Evolutionary conservation across 2,329 filamentous ascomycete species (phyloP).

Genomic region (Diaporthe caulivora): DNA sequence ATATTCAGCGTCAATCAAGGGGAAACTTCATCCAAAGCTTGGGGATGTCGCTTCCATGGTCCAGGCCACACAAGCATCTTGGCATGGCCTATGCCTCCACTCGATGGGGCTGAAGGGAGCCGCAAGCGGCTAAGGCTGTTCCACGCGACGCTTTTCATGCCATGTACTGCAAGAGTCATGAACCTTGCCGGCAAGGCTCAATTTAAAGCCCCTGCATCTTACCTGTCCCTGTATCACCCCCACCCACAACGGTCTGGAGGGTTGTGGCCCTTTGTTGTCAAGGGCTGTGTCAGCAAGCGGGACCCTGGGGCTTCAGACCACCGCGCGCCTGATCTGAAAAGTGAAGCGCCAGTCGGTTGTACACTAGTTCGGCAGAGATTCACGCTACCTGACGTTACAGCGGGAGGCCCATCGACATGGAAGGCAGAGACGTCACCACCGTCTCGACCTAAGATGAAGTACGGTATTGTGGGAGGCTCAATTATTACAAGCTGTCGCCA

Average conservation of each 20-base stretch:
- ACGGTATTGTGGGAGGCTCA: not conserved
- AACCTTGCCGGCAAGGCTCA: conserved; percentile 27
- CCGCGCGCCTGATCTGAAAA: conserved; percentile 28
- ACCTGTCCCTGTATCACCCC: conserved; percentile 7
- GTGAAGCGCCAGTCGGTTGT: not conserved
- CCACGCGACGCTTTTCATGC: conserved; percentile 29
- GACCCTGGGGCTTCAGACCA: not conserved
- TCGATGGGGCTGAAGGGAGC: conserved; percentile 15
- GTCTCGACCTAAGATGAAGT: conserved; percentile 1
- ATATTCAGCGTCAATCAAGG: conserved; percentile 19
- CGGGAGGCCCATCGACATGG: not conserved
- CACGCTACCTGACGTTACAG: not conserved
- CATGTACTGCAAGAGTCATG: conserved; percentile 19
- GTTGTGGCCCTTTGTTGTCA: conserved; percentile 5
- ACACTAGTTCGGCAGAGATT: not conserved
- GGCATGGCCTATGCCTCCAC: conserved; percentile 7
- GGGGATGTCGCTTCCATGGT: conserved; percentile 1
- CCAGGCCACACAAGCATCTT: conserved; percentile 16
- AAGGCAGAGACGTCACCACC: not conserved
- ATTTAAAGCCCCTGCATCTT: conserved; percentile 28
- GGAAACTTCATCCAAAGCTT: conserved; percentile 26
- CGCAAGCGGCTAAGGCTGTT: conserved; percentile 28
- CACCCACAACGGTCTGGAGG: conserved; percentile 5
- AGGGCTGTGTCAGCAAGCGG: conserved; percentile 8
- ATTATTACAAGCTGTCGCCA: conserved; percentile 2